phyloP scores from a whole-genome alignment of 441 rosid species.

The Mallotus repandus region DNA sequence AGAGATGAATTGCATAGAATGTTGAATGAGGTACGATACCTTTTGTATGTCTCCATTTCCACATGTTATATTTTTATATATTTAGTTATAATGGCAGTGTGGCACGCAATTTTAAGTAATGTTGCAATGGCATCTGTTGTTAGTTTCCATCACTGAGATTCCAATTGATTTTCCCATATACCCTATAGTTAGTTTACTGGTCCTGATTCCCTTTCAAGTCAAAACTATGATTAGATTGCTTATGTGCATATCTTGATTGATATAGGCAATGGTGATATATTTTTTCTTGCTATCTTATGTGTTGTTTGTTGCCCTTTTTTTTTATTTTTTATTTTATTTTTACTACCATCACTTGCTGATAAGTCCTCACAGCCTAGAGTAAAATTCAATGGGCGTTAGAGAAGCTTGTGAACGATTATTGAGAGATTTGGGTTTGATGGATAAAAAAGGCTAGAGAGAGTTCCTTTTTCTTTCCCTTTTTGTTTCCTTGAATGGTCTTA shows the following conservation, averaged over 20 bases:
- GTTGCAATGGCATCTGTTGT: background rate
- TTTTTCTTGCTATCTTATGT: background rate
- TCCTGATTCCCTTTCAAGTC: background rate
- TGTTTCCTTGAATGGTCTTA: too few relatives aligned
- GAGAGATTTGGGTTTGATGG: background rate
- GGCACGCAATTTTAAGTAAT: background rate
- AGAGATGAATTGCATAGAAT: conserved; percentile 56
- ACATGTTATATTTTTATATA: background rate
- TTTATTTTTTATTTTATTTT: too few relatives aligned
- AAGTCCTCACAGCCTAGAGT: background rate
- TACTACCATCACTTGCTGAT: too few relatives aligned
- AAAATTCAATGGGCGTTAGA: too few relatives aligned
- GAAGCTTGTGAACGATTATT: too few relatives aligned
- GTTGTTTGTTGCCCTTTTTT: background rate
- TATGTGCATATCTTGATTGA: background rate
- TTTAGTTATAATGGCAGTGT: background rate
- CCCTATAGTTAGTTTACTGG: background rate
- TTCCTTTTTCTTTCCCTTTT: too few relatives aligned
- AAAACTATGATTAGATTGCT: background rate
- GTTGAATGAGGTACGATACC: conserved; percentile 46
- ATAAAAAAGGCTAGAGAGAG: too few relatives aligned
- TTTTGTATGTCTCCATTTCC: background rate
- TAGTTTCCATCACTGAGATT: background rate
- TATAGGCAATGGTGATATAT: background rate
- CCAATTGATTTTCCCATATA: background rate